Percentiles rank a stretch among this genome's conserved stretches.
phyloP scores from a whole-genome alignment of 441 rosid species.

The Adansonia grandidieri region DNA sequence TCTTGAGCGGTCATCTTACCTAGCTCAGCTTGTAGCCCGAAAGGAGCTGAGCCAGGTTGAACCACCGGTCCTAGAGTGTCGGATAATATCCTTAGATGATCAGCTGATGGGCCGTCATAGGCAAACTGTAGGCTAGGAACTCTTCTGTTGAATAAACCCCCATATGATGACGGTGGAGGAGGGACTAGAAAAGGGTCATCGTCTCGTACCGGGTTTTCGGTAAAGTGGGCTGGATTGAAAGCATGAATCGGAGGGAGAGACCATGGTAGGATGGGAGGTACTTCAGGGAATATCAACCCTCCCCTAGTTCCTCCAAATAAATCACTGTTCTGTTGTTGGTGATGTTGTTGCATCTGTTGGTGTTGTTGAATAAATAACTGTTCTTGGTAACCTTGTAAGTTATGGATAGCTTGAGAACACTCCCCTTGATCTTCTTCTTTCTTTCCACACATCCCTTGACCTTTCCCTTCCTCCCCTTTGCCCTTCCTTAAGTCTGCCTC shows the following conservation, averaged over 20 bases:
- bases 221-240: slow-evolving; percentile 47
- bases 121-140: slow-evolving; percentile 65
- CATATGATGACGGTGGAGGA: slow-evolving; percentile 63
- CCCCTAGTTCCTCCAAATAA: slow-evolving; percentile 44
- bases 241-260: slow-evolving; percentile 52
- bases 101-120: slow-evolving; percentile 64
- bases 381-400: slow-evolving; percentile 71
- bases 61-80: slow-evolving; percentile 78
- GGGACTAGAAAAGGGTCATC: slow-evolving; percentile 65
- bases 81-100: slow-evolving; percentile 77
- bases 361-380: slow-evolving; percentile 53
- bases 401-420: slow-evolving; percentile 64
- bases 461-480: background rate
- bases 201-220: slow-evolving; percentile 37
- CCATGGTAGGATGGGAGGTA: slow-evolving; percentile 69
- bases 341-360: slow-evolving; percentile 50
- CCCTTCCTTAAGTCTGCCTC: background rate
- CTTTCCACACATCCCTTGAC: slow-evolving; percentile 40
- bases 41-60: slow-evolving; percentile 71
- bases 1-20: slow-evolving; percentile 95
- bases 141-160: slow-evolving; percentile 64
- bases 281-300: slow-evolving; percentile 65
- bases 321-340: slow-evolving; percentile 35
- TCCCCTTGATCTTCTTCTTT: slow-evolving; percentile 73
- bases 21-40: slow-evolving; percentile 78